phyloP scores from a whole-genome alignment of 2,329 filamentous ascomycete species.

The Onygenales sp. region DNA sequence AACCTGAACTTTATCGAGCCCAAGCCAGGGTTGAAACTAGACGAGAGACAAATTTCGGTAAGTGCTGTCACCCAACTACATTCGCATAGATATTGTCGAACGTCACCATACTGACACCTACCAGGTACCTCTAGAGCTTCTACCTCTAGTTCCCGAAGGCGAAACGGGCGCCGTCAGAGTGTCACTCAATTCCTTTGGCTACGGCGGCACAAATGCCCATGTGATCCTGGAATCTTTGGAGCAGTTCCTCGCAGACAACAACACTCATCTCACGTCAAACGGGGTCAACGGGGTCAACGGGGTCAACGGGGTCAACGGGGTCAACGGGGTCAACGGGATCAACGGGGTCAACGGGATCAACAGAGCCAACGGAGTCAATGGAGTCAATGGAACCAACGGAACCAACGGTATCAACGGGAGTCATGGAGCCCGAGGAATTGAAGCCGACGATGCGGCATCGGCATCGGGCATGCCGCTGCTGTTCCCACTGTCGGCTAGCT shows the following conservation, averaged over 20 bases:
- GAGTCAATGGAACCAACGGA: neutral
- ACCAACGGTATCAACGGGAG: neutral
- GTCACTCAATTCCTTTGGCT: conserved; percentile 5
- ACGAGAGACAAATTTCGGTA: conserved; percentile 1
- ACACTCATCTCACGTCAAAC: neutral
- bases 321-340: neutral
- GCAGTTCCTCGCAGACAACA: neutral
- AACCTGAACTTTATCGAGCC: conserved; percentile 10
- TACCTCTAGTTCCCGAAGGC: neutral
- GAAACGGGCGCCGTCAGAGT: neutral
- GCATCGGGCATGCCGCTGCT: neutral
- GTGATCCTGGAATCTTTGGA: conserved; percentile 5
- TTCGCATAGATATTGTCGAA: neutral
- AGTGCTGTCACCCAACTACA: neutral
- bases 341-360: neutral
- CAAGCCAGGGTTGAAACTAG: neutral
- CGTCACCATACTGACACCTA: neutral
- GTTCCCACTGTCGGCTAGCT: neutral
- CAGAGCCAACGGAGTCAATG: neutral
- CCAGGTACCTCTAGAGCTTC: neutral
- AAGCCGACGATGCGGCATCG: neutral
- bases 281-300: neutral
- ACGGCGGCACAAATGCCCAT: conserved; percentile 6
- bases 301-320: neutral
- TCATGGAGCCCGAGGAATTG: neutral